A percentile compares a stretch with the other conserved stretches of the same genome.
phyloP scores from a whole-genome alignment of 2,329 filamentous ascomycete species.

The Alternaria arbusti region DNA sequence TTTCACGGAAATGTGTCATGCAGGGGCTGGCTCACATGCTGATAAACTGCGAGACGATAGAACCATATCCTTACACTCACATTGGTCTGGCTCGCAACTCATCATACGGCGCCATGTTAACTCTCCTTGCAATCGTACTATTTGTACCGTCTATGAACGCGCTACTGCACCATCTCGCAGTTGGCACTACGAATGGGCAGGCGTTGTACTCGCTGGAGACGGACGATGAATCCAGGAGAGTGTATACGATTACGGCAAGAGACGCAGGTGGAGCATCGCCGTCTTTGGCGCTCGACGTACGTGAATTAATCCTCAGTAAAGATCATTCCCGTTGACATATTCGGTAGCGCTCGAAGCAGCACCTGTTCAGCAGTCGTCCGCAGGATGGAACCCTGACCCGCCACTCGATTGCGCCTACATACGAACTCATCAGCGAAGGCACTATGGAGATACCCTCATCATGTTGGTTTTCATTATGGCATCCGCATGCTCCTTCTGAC shows the following conservation, averaged over 20 bases:
- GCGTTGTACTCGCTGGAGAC: slow-evolving; percentile 24
- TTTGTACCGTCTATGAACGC: slow-evolving; percentile 11
- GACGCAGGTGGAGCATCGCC: slow-evolving; percentile 21
- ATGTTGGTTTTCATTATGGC: slow-evolving; percentile 14
- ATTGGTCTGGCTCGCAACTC: not conserved
- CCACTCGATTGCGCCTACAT: slow-evolving; percentile 21
- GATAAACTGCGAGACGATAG: not conserved
- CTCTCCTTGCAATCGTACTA: slow-evolving; percentile 7
- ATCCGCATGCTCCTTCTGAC: not conserved
- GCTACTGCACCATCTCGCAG: slow-evolving; percentile 26
- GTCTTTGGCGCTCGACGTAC: slow-evolving; percentile 26
- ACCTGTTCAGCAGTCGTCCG: slow-evolving; percentile 27
- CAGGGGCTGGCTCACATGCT: not conserved
- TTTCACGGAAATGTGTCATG: not conserved
- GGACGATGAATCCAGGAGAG: slow-evolving; percentile 15
- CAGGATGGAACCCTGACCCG: slow-evolving; percentile 23
- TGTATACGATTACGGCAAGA: slow-evolving; percentile 17
- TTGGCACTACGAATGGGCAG: slow-evolving; percentile 20
- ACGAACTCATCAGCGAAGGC: slow-evolving; percentile 24
- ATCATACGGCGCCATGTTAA: slow-evolving; percentile 7
- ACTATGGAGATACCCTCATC: slow-evolving; percentile 25
- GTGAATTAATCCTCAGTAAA: not conserved
- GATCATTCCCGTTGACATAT: not conserved
- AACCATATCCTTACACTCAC: not conserved
- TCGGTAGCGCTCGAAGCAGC: slow-evolving; percentile 19